phyloP scores from a whole-genome alignment of 192 early-diverging fungal species.

The Coemansia reversa region DNA sequence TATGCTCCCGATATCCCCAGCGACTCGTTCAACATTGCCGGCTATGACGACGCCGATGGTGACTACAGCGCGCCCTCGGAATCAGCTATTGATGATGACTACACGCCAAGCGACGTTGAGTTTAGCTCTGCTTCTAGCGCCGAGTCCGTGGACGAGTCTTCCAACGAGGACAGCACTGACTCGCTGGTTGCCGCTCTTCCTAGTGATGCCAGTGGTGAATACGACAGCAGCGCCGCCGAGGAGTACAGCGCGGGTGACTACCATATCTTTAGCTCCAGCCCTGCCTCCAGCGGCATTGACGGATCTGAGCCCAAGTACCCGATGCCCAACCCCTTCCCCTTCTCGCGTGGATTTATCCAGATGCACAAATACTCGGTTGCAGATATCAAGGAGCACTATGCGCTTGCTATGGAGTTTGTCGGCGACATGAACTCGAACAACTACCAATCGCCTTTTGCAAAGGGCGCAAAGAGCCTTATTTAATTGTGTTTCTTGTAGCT shows the following conservation, averaged over 20 bases:
- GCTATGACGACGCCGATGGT: conserved; percentile 9
- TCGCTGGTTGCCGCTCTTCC: conserved; percentile 4
- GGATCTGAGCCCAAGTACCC: conserved; percentile 34
- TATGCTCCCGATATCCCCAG: conserved; percentile 12
- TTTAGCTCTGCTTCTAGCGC: conserved; percentile 1
- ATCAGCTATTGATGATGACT: neutral
- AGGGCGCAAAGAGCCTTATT: conserved; percentile 15
- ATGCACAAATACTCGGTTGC: conserved; percentile 43
- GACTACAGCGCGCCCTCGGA: conserved; percentile 7
- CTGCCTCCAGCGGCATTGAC: conserved; percentile 20
- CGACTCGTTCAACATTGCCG: conserved; percentile 11
- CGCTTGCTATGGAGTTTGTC: conserved; percentile 39
- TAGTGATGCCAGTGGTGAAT: conserved; percentile 7
- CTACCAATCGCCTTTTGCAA: conserved; percentile 52
- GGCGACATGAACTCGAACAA: conserved; percentile 39
- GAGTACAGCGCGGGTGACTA: conserved; percentile 3
- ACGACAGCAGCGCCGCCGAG: conserved; percentile 12
- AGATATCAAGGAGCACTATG: conserved; percentile 43
- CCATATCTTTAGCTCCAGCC: conserved; percentile 12
- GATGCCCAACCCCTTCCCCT: conserved; percentile 49
- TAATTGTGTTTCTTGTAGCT: conserved; percentile 4
- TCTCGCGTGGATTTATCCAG: conserved; percentile 23
- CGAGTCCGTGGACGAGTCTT: conserved; percentile 1
- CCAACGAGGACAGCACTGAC: conserved; percentile 2
- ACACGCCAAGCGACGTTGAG: conserved; percentile 10